Percentiles rank a stretch among this genome's conserved stretches.
phyloP scores from a whole-genome alignment of 1,284 basidiomycete species.

The Cerrena zonata region DNA sequence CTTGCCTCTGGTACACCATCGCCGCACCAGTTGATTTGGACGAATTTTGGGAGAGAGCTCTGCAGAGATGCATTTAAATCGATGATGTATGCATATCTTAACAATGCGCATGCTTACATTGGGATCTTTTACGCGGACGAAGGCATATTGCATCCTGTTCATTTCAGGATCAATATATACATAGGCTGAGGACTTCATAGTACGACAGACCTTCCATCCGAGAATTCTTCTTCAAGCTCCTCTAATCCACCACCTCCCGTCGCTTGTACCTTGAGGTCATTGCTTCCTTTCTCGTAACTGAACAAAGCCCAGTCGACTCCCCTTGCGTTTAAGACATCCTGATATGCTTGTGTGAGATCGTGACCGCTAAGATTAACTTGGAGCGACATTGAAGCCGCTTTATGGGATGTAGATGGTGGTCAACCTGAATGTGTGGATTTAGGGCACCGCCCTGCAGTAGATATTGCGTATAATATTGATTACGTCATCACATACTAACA shows the following conservation, averaged over 20 bases:
- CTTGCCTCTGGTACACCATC: conserved; percentile 90
- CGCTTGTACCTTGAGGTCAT: conserved; percentile 85
- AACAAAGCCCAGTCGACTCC: conserved; percentile 84
- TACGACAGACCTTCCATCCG: conserved; percentile 72
- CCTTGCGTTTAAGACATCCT: conserved; percentile 69
- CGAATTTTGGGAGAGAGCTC: conserved; percentile 87
- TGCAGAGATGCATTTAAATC: conserved; percentile 32
- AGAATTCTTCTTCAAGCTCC: conserved; percentile 90
- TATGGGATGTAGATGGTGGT: too few relatives aligned
- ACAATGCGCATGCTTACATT: too few relatives aligned
- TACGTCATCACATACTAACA: too few relatives aligned
- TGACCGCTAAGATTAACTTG: conserved; percentile 69
- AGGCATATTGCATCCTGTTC: conserved; percentile 87
- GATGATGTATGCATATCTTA: conserved; percentile 5
- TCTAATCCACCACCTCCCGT: conserved; percentile 84
- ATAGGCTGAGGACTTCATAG: conserved; percentile 1
- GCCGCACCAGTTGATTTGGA: conserved; percentile 90
- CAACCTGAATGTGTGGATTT: too few relatives aligned
- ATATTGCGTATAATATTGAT: too few relatives aligned
- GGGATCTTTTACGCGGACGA: conserved; percentile 81
- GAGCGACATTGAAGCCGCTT: conserved; percentile 64
- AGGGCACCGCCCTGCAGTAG: too few relatives aligned
- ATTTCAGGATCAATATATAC: conserved; percentile 4
- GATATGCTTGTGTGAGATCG: conserved; percentile 74
- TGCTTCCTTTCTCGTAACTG: conserved; percentile 80